Conservation (phyloP, 352 stramenopile genomes). For the Phytophthora lateralis region DNA sequence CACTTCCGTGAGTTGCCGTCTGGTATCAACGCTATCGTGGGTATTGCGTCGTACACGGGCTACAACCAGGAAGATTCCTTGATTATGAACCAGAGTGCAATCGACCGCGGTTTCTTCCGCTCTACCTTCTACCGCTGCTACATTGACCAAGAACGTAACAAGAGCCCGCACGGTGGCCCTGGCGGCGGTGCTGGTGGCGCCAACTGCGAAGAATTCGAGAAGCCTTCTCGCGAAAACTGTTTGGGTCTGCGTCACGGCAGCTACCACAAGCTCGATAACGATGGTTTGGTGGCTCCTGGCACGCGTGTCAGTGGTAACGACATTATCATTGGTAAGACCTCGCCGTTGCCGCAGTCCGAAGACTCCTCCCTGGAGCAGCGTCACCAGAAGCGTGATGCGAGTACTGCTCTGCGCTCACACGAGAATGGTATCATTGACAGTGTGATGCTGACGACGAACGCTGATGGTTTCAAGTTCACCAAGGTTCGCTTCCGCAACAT, state of each 20-base stretch:
- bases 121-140: constrained; percentile 99
- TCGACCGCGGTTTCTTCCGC: constrained; percentile 99
- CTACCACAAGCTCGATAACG: constrained; percentile 99
- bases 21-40: constrained; percentile 97
- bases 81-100: constrained; percentile 99
- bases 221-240: constrained; percentile 94
- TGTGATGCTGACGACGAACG: constrained; percentile 98
- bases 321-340: constrained; percentile 99
- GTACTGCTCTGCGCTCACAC: constrained; percentile 96
- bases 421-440: constrained; percentile 99
- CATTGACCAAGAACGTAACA: constrained; percentile 93
- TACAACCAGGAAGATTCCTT: constrained; percentile 99
- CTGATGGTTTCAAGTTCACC: constrained; percentile 97
- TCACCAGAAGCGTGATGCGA: constrained; percentile 97
- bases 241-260: constrained; percentile 95
- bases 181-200: constrained; percentile 57
- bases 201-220: constrained; percentile 95
- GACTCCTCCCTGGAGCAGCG: constrained; percentile 85
- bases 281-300: constrained; percentile 96
- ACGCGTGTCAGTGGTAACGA: constrained; percentile 97
- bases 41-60: constrained; percentile 87
- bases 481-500: constrained; percentile 99
- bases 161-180: constrained; percentile 72
- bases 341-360: constrained; percentile 83
- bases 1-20: constrained; percentile 98